Percentiles rank a stretch among this genome's conserved stretches.
Evolutionary conservation across 352 stramenopile genomes (phyloP).

Genomic region (Globisporangium megalacanthum): DNA sequence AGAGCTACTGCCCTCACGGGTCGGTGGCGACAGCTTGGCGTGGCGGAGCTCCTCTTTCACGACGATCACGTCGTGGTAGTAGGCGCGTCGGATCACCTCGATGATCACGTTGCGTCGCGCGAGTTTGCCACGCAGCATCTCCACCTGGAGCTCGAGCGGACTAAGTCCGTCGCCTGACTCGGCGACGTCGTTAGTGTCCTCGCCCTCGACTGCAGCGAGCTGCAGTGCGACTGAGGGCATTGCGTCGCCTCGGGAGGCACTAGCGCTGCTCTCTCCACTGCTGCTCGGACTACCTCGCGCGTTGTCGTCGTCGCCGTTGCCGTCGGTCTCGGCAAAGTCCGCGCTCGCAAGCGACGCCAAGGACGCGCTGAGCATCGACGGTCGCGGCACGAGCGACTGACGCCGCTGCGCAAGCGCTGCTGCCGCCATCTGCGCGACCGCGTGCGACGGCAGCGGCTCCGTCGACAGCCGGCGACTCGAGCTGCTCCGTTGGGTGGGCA

Average conservation of each 20-base stretch:
- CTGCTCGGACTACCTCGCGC: background rate
- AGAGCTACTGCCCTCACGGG: background rate
- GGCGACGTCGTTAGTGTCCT: conserved; percentile 6
- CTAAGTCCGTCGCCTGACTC: conserved; percentile 2
- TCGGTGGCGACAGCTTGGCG: conserved; percentile 2
- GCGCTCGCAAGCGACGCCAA: conserved; percentile 4
- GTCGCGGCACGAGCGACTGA: background rate
- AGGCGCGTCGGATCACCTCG: conserved; percentile 66
- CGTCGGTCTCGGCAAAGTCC: background rate
- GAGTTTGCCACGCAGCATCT: conserved; percentile 65
- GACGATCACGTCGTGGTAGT: conserved; percentile 81
- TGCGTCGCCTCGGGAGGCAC: too few relatives aligned
- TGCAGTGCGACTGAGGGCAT: background rate
- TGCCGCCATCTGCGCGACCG: background rate
- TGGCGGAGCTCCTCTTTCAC: conserved; percentile 76
- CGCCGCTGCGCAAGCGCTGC: background rate
- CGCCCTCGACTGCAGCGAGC: background rate
- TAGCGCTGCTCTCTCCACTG: background rate
- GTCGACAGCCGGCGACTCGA: background rate
- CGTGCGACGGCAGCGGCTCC: background rate
- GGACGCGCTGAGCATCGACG: conserved; percentile 11
- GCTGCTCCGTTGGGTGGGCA: background rate
- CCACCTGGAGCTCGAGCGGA: conserved; percentile 34
- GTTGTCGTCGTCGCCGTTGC: background rate
- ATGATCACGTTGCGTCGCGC: conserved; percentile 67